Evolutionary conservation across 2,329 filamentous ascomycete genomes (phyloP).

Genomic region (Leptographium wingfieldii): DNA sequence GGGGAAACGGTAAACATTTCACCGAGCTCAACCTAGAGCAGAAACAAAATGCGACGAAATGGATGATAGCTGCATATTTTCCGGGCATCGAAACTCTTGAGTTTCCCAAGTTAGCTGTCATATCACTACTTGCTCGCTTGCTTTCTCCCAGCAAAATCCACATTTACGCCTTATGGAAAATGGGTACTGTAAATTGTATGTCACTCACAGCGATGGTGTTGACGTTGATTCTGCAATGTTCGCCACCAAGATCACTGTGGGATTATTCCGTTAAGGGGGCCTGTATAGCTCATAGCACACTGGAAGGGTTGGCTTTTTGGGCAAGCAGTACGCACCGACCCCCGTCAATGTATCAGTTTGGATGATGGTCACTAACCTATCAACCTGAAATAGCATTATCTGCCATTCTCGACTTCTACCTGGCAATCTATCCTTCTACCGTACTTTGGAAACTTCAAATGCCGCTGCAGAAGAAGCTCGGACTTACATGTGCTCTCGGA

Average conservation of each 20-base stretch:
- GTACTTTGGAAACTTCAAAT: not conserved
- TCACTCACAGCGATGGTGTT: not conserved
- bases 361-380: not conserved
- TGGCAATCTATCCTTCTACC: not conserved
- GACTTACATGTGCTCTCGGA: not conserved
- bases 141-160: not conserved
- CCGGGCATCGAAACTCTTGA: not conserved
- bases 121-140: not conserved
- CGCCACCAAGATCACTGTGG: not conserved
- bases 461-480: not conserved
- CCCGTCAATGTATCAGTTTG: not conserved
- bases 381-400: not conserved
- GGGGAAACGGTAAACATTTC: constrained; percentile 1
- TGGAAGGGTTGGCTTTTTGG: not conserved
- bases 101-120: not conserved
- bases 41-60: constrained; percentile 1
- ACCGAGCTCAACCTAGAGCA: not conserved
- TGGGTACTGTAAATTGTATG: not conserved
- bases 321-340: not conserved
- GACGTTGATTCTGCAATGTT: not conserved
- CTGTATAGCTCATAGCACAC: not conserved
- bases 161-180: not conserved
- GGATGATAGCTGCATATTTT: not conserved
- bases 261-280: not conserved
- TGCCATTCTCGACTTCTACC: constrained; percentile 1